A percentile compares a stretch with the other conserved stretches of the same genome.
Evolutionary conservation across 2,329 filamentous ascomycete genomes (phyloP).

Genomic region (Fusarium verticillioides): DNA sequence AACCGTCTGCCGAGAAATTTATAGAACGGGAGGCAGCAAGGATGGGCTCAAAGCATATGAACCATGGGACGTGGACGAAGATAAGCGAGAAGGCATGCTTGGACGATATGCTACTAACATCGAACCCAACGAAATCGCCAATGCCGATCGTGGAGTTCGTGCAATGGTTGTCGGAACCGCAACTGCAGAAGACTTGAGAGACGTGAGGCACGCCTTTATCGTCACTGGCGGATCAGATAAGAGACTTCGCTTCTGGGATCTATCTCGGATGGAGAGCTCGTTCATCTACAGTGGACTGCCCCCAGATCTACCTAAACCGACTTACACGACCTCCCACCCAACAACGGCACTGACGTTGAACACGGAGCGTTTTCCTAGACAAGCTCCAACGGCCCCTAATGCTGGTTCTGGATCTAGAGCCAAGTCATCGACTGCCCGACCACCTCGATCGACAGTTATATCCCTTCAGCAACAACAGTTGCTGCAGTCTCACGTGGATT

Average conservation of each 20-base stretch:
- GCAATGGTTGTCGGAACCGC: constrained; percentile 80
- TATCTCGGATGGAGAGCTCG: constrained; percentile 80
- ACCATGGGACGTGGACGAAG: constrained; percentile 89
- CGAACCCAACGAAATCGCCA: constrained; percentile 67
- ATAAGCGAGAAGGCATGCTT: constrained; percentile 87
- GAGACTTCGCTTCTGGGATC: constrained; percentile 94
- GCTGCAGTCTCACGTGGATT: constrained; percentile 86
- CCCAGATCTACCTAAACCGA: constrained; percentile 76
- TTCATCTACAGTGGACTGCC: constrained; percentile 82
- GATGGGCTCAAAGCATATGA: constrained; percentile 76
- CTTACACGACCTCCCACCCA: constrained; percentile 74
- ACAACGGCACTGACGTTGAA: constrained; percentile 72
- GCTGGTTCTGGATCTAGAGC: constrained; percentile 47
- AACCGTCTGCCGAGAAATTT: constrained; percentile 87
- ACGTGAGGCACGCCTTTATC: constrained; percentile 83
- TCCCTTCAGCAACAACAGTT: constrained; percentile 88
- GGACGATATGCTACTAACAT: constrained; percentile 82
- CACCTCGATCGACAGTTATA: constrained; percentile 83
- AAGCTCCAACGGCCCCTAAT: constrained; percentile 47
- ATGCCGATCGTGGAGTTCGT: constrained; percentile 74
- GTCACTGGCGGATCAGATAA: constrained; percentile 90
- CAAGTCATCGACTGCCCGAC: constrained; percentile 52
- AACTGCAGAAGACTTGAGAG: constrained; percentile 74
- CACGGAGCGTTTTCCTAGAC: constrained; percentile 67
- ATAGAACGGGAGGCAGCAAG: constrained; percentile 74